phyloP scores from a whole-genome alignment of 768 basidiomycete species.

The Amylocystis lapponica region DNA sequence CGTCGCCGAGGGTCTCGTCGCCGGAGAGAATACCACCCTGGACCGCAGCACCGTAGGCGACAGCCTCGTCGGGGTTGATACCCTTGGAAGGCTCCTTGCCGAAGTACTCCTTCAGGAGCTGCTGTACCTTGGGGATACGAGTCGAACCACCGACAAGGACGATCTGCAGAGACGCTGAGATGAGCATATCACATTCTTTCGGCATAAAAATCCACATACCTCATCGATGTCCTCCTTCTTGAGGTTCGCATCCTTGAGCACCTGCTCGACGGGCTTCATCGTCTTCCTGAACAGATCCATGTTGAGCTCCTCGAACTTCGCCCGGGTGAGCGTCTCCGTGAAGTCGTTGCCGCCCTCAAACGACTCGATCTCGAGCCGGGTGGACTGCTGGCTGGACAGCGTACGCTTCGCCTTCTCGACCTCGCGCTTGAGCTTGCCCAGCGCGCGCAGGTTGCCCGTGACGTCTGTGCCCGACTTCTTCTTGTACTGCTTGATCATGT shows the following conservation, averaged over 20 bases:
- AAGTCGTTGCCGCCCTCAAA: conserved; percentile 98
- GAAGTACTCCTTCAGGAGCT: conserved; percentile 97
- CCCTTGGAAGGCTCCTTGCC: conserved; percentile 97
- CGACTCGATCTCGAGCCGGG: conserved; percentile 90
- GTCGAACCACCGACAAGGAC: conserved; percentile 97
- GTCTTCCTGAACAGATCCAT: conserved; percentile 99
- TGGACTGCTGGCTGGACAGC: conserved; percentile 83
- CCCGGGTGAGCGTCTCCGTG: conserved; percentile 92
- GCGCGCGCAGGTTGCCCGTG: conserved; percentile 52
- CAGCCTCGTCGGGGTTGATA: conserved; percentile 99
- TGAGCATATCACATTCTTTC: not conserved
- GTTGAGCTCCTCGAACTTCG: conserved; percentile 99
- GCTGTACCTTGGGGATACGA: conserved; percentile 99
- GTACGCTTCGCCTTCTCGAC: conserved; percentile 73
- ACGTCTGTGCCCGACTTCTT: conserved; percentile 61
- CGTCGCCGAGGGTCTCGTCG: conserved; percentile 82
- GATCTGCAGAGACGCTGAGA: conserved; percentile 39
- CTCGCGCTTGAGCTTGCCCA: conserved; percentile 66
- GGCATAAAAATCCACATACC: conserved; percentile 32
- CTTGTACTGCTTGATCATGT: conserved; percentile 65
- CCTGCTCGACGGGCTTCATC: conserved; percentile 99
- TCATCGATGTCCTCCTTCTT: conserved; percentile 98
- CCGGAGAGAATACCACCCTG: conserved; percentile 98
- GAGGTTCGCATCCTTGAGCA: conserved; percentile 94
- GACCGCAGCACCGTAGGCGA: conserved; percentile 97